Conservation (phyloP, 164 flowering plant genomes). For the Liriodendron chinense region DNA sequence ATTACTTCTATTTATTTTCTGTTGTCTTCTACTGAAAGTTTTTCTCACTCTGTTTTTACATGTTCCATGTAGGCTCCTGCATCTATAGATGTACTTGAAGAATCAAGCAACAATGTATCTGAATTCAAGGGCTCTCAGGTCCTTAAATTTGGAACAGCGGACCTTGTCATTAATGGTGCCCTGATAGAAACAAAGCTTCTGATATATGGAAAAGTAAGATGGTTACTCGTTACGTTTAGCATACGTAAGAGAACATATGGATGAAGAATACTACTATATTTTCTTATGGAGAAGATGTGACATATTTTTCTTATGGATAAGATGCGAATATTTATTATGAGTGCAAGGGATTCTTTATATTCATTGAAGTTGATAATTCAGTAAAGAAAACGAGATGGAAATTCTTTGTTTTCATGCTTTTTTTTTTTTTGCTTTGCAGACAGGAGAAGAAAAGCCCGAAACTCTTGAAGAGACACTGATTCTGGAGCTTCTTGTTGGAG, state of each 20-base stretch:
- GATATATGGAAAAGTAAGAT: slow-evolving; percentile 81
- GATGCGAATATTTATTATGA: neutral
- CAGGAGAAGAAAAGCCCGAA: slow-evolving; percentile 33
- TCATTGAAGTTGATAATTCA: neutral
- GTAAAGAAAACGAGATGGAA: neutral
- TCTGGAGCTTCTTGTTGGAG: slow-evolving; percentile 79
- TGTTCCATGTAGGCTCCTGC: slow-evolving; percentile 60
- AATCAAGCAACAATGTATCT: slow-evolving; percentile 24
- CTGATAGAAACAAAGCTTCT: slow-evolving; percentile 68
- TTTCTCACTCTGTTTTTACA: slow-evolving; percentile 6
- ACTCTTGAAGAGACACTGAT: slow-evolving; percentile 55
- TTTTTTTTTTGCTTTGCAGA: slow-evolving; percentile 28
- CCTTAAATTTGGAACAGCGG: slow-evolving; percentile 48
- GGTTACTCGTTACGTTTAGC: neutral
- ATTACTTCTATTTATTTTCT: neutral
- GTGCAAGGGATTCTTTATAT: neutral
- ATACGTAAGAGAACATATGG: too few relatives aligned
- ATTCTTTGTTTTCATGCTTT: neutral
- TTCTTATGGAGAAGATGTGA: neutral
- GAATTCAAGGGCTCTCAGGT: slow-evolving; percentile 35
- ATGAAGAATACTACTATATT: too few relatives aligned
- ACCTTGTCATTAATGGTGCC: slow-evolving; percentile 81
- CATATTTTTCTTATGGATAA: neutral
- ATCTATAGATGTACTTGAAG: slow-evolving; percentile 54
- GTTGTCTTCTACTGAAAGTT: neutral